Evolutionary conservation across 768 basidiomycete genomes (phyloP).

Genomic region (Melanogaster broomeanus): DNA sequence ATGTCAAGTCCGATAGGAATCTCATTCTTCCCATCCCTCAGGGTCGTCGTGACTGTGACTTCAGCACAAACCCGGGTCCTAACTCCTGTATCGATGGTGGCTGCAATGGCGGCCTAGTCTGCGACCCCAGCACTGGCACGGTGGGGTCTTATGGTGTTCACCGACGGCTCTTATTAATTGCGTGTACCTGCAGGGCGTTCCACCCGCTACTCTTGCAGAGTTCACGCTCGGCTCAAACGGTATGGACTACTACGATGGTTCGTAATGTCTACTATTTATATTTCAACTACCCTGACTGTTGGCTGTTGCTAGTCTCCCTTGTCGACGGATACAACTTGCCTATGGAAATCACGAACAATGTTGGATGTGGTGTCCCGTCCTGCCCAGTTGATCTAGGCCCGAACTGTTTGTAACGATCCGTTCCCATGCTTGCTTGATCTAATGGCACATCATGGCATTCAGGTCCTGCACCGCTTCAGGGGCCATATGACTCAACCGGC

Average conservation of each 20-base stretch:
- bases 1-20: background rate
- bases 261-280: background rate
- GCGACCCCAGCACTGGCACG: constrained; percentile 53
- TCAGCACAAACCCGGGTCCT: constrained; percentile 48
- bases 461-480: constrained; percentile 53
- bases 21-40: constrained; percentile 9
- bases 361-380: constrained; percentile 52
- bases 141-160: constrained; percentile 20
- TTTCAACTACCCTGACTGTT: background rate
- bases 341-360: constrained; percentile 54
- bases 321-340: constrained; percentile 71
- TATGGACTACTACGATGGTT: constrained; percentile 63
- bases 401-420: constrained; percentile 41
- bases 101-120: constrained; percentile 68
- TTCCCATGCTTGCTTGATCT: background rate
- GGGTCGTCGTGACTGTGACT: constrained; percentile 64
- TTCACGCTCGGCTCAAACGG: constrained; percentile 55
- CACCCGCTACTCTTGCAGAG: constrained; percentile 70
- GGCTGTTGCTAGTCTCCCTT: constrained; percentile 50
- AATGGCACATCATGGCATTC: background rate
- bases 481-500: constrained; percentile 54
- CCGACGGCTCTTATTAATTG: background rate
- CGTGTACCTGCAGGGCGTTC: constrained; percentile 46
- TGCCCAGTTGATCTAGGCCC: constrained; percentile 66
- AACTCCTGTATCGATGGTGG: constrained; percentile 66